Base-by-base conservation (phyloP, 2,329 filamentous ascomycete genomes). In the Colletotrichum limetticola region DNA sequence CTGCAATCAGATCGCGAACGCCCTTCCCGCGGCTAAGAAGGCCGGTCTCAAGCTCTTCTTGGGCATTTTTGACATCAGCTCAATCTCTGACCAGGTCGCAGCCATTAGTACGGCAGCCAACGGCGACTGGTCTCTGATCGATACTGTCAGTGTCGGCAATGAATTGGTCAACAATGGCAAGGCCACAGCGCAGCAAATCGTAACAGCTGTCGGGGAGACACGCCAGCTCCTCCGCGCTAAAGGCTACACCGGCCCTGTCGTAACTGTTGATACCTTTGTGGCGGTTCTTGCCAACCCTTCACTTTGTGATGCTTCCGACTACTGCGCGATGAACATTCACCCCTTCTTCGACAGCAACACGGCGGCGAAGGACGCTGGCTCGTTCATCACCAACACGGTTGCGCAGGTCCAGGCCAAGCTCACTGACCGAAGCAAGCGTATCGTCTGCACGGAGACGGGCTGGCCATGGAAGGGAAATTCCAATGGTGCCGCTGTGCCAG, bases 311-410 rank as follows among this genome's bases (percentile, higher is more conserved):
- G 87, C 85, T 58, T 94, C 93, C 1, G 94, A 97, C 79, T 94
- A 93, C 83, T 94, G 92, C 78, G 93, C 94, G 19, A 89, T 93
- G 80, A 97, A 98, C 83, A 90, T 91, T 76, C 95, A 97, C 82
- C 90, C 94, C 14, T 97, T 95, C 88, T 97, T 97, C 81, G 93
- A 97, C 77, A 82, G 86, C 4, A 89, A 88, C 59, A 88, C 89
- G 30, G 80, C 82, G 2, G 89, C 94, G 1, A 82, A 84, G 1
- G 82, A 89, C 37, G 91, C 94, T 2, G 95, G 95, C 4, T 76
- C 80, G 0, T 97, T 94, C 81, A 89, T 95, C 52, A 81, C 85
- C 52, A 84, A 85, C 30, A 90, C 92, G 75, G 87, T 90, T 32
- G 74, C 78, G 12, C 80, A 79, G 30, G 81, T 90, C 52, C 81